These are phyloP conservation scores for Cerrena zonata DNA, from an alignment of 1,284 basidiomycete species.

Conservation along the genomic window DNA sequence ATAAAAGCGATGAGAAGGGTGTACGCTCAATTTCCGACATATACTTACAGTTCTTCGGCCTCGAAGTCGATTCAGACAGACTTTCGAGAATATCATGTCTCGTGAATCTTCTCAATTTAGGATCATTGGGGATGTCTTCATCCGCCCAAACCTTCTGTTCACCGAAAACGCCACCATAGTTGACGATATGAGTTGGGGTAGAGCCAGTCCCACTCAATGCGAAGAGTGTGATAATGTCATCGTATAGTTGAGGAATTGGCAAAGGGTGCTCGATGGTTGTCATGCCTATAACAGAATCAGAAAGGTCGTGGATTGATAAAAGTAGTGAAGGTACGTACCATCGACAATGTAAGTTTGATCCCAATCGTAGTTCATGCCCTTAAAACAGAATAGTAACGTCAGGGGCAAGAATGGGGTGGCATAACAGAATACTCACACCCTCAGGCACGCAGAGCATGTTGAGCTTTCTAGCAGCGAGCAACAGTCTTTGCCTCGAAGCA, in stretches of 20 bases:
- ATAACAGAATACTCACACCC: conserved; percentile 36
- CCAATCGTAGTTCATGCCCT: conserved; percentile 74
- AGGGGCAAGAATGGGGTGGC: not conserved
- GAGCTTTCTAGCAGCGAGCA: conserved; percentile 54
- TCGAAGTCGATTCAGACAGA: conserved; percentile 53
- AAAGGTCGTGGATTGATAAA: not conserved
- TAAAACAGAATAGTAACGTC: not conserved
- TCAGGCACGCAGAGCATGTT: conserved; percentile 70
- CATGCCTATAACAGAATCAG: conserved; percentile 48
- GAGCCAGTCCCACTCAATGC: conserved; percentile 62
- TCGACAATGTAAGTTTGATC: conserved; percentile 70
- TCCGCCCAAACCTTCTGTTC: conserved; percentile 64
- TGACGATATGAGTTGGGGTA: conserved; percentile 69
- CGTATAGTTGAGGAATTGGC: conserved; percentile 58
- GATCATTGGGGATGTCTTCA: conserved; percentile 57
- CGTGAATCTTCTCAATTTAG: conserved; percentile 56
- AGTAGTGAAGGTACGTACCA: conserved; percentile 34
- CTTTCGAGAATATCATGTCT: conserved; percentile 60
- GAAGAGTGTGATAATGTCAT: conserved; percentile 60
- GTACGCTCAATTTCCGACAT: not conserved
- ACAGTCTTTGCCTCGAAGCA: conserved; percentile 62
- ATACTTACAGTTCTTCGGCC: conserved; percentile 51
- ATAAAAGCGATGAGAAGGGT: conserved; percentile 4
- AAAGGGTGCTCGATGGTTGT: conserved; percentile 70
- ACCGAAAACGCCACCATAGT: conserved; percentile 63